Evolutionary conservation across 2,329 filamentous ascomycete species (phyloP).

Genomic region (Talaromyces funiculosus): DNA sequence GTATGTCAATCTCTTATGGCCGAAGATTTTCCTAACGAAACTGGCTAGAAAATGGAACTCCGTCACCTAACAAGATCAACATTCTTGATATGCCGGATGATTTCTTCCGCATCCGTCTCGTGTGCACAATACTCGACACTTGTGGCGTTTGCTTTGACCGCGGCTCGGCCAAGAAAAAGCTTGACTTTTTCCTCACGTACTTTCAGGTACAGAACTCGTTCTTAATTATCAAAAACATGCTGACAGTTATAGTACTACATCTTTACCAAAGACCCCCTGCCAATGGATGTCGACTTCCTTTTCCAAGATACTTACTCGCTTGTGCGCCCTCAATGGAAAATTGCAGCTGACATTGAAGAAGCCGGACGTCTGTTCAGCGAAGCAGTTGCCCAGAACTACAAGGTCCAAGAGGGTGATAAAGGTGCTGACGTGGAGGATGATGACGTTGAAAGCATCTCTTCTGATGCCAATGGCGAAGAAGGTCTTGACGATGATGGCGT

Average conservation of each 20-base stretch:
- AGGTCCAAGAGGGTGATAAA: slow-evolving; percentile 67
- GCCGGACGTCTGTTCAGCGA: slow-evolving; percentile 77
- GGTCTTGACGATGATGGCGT: slow-evolving; percentile 59
- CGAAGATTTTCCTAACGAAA: too few relatives aligned
- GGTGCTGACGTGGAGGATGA: slow-evolving; percentile 69
- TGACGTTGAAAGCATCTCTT: slow-evolving; percentile 61
- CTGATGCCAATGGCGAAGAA: slow-evolving; percentile 75
- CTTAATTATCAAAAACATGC: neutral
- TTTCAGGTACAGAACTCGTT: slow-evolving; percentile 59
- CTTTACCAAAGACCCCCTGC: slow-evolving; percentile 77
- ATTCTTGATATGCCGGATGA: slow-evolving; percentile 84
- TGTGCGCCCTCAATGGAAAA: slow-evolving; percentile 86
- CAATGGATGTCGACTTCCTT: slow-evolving; percentile 97
- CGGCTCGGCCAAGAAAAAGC: slow-evolving; percentile 88
- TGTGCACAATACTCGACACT: slow-evolving; percentile 85
- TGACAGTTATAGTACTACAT: slow-evolving; percentile 72
- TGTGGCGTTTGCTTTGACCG: slow-evolving; percentile 95
- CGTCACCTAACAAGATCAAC: slow-evolving; percentile 69
- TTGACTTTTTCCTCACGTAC: slow-evolving; percentile 95
- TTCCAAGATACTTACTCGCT: slow-evolving; percentile 85
- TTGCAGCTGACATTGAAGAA: slow-evolving; percentile 74
- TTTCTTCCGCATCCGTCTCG: slow-evolving; percentile 88
- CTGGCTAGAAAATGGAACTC: slow-evolving; percentile 68
- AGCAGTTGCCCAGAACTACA: slow-evolving; percentile 85
- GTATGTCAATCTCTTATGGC: too few relatives aligned